Percentiles rank a stretch among this genome's conserved stretches.
Conservation (phyloP, 2,329 filamentous ascomycete species). For the Colletotrichum orbiculare region DNA sequence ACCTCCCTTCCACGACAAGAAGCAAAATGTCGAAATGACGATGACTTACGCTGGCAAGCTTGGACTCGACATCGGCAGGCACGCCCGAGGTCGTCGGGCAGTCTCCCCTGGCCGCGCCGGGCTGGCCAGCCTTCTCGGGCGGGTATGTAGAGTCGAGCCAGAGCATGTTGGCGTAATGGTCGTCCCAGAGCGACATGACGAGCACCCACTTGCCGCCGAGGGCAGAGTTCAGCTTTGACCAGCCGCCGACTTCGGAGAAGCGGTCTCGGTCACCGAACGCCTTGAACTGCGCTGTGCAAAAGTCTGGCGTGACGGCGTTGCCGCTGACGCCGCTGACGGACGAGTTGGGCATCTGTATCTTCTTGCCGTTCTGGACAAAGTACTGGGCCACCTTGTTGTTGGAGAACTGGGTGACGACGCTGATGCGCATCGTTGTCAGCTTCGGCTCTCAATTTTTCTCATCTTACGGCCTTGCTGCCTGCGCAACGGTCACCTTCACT, state of each 20-base stretch:
- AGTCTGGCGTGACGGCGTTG: slow-evolving; percentile 65
- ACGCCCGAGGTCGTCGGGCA: slow-evolving; percentile 42
- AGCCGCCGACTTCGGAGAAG: slow-evolving; percentile 67
- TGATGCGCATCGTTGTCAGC: slow-evolving; percentile 37
- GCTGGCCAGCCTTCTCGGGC: slow-evolving; percentile 40
- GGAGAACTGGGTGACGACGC: slow-evolving; percentile 71
- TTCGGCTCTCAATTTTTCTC: too few species aligned
- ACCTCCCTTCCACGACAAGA: slow-evolving; percentile 42
- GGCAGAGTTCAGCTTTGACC: slow-evolving; percentile 64
- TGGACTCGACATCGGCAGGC: slow-evolving; percentile 40
- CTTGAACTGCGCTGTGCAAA: slow-evolving; percentile 67
- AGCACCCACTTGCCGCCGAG: slow-evolving; percentile 71
- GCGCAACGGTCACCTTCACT: slow-evolving; percentile 1
- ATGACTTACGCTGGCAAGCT: slow-evolving; percentile 37
- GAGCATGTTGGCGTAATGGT: slow-evolving; percentile 71
- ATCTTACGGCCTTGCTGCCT: too few species aligned
- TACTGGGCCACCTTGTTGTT: slow-evolving; percentile 64
- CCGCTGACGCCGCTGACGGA: slow-evolving; percentile 41
- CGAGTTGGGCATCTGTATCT: slow-evolving; percentile 59
- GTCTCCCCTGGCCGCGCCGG: slow-evolving; percentile 41
- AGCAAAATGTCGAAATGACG: too few species aligned
- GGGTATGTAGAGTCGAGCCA: slow-evolving; percentile 76
- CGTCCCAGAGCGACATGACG: slow-evolving; percentile 68
- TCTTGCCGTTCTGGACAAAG: slow-evolving; percentile 69
- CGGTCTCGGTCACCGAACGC: slow-evolving; percentile 62